Base-by-base conservation (phyloP, 1,139 yeast genomes). In the Geotrichum phurueaensis region DNA sequence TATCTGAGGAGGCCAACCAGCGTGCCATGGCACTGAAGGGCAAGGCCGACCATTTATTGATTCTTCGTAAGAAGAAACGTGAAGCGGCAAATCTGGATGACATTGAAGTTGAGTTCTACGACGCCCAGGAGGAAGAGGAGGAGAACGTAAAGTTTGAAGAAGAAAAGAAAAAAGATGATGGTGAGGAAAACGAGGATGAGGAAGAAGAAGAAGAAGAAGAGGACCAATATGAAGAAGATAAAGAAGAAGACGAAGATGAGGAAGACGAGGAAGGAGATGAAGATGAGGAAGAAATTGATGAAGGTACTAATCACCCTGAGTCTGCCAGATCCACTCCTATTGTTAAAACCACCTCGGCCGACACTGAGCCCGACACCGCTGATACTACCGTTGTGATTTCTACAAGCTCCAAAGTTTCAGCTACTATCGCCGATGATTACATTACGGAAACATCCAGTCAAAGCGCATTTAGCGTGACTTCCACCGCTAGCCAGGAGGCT, bases 31-130 rank as follows among this genome's bases (percentile, higher is more conserved):
- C 47, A n/a, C 78, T 87, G 62, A 80, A 97, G 69, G 92, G 96
- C 15, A 83, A 85, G 71, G 96, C 96, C 20, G 92, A 91, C 69
- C 75, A 88, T 54, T 86, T 87, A 20, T 87, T 88, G 72, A 97
- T 90, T 75, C 76, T 78, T 63, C 82, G 95, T 20, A 57, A 52
- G 15, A 36, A 66, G 10, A 57, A 55, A 49, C 60, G 61, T 50
- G 63, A 62, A 33, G 54, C 43, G 57, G 9, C 20, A 13, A 18
- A 7, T 13, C 20, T 54, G 22, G 51, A 48, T 23, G 52, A 49
- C 6, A n/a, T n/a, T 12, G 52, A 49, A n/a, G 33, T 49, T 23
- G 33, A 25, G 22, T 49, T 25, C n/a, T 49, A 49, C 33, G 52
- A 49, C 10, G 52, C 52, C 18, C n/a, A 49, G 20, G 31, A 49